Conservation (phyloP, 2,329 filamentous ascomycete genomes). For the Proliferodiscus dingleyae region DNA sequence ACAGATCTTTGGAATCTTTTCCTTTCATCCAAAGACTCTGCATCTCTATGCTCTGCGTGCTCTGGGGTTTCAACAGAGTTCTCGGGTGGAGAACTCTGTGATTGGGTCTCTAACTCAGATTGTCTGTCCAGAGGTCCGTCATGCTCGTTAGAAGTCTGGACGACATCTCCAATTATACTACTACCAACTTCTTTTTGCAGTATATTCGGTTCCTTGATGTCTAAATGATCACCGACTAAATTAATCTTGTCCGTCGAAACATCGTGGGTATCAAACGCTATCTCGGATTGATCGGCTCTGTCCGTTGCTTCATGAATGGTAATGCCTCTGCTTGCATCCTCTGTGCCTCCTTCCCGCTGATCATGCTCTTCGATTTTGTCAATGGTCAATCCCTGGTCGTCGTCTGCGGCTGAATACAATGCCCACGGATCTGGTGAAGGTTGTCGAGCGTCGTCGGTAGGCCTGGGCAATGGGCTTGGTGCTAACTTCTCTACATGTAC, state of each 20-base stretch:
- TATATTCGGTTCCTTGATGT: not conserved
- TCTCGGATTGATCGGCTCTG: no score
- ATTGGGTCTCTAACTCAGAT: slow-evolving; percentile 2
- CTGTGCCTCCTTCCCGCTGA: no score
- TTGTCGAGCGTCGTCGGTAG: slow-evolving; percentile 14
- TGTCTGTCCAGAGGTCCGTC: not conserved
- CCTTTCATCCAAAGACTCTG: not conserved
- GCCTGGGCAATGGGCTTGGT: slow-evolving; percentile 13
- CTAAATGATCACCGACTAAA: not conserved
- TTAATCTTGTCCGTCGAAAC: no score
- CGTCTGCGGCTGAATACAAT: not conserved
- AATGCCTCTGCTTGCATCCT: no score
- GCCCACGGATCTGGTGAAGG: slow-evolving; percentile 30
- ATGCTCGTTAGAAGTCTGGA: not conserved
- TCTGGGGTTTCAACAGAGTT: not conserved
- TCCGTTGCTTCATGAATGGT: no score
- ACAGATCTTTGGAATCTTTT: not conserved
- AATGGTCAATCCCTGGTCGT: no score
- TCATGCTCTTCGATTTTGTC: no score
- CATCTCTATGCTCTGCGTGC: not conserved
- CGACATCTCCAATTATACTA: not conserved
- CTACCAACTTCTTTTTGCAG: not conserved
- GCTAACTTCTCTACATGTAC: slow-evolving; percentile 8
- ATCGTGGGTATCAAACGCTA: no score
- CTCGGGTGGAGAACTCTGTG: not conserved